A percentile compares a stretch with the other conserved stretches of the same genome.
phyloP scores from a whole-genome alignment of 257 asterid species.

The Nicotiana tomentosiformis region DNA sequence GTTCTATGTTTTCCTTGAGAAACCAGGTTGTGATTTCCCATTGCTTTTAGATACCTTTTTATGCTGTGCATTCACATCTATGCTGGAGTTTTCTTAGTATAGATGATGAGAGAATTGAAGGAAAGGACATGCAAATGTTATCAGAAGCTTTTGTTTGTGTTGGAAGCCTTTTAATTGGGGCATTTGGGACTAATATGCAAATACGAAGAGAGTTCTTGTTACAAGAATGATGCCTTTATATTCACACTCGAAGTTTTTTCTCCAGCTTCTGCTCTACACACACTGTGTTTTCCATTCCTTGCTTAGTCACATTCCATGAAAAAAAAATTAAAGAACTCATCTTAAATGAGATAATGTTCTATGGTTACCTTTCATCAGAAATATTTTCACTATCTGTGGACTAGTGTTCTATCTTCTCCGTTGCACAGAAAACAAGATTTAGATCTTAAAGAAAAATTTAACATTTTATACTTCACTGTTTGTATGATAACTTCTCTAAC shows the following conservation, averaged over 20 bases:
- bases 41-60: background rate
- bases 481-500: background rate
- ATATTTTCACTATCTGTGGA: background rate
- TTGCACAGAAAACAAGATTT: background rate
- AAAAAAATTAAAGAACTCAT: background rate
- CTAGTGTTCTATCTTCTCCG: background rate
- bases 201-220: background rate
- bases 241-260: background rate
- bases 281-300: background rate
- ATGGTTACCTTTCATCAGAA: background rate
- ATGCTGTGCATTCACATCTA: background rate
- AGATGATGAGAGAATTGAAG: background rate
- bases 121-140: background rate
- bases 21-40: background rate
- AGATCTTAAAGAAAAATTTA: background rate
- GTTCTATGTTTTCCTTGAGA: background rate
- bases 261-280: background rate
- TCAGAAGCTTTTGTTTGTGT: background rate
- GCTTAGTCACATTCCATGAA: background rate
- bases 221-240: background rate
- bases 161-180: constrained; percentile 1
- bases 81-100: background rate
- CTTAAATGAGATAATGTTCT: background rate
- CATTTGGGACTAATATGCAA: background rate
- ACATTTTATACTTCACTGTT: background rate